phyloP scores from a whole-genome alignment of 345 rosid genomes.

The Mallotus nudiflorus region DNA sequence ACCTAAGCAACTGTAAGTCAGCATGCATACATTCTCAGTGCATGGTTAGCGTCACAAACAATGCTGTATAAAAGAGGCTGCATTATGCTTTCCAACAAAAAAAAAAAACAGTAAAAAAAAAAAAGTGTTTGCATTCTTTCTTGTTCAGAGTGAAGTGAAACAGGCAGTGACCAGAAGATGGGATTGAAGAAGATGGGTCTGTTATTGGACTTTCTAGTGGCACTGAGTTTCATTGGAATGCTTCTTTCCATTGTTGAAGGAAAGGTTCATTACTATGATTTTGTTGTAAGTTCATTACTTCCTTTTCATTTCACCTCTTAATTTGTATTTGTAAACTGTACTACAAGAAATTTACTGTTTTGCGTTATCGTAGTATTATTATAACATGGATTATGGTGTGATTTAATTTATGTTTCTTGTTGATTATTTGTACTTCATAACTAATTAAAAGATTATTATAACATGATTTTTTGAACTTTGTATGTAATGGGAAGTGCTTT shows the following conservation, averaged over 20 bases:
- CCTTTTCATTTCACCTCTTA: background rate
- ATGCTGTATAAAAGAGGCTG: background rate
- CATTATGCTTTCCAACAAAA: background rate
- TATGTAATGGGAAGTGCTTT: too few relatives aligned
- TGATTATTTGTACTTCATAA: too few relatives aligned
- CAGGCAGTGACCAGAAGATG: background rate
- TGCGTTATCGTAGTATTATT: too few relatives aligned
- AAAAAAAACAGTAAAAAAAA: too few relatives aligned
- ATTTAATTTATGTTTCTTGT: too few relatives aligned
- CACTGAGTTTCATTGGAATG: background rate
- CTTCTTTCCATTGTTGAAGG: background rate
- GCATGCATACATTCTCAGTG: too few relatives aligned
- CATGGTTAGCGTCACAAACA: too few relatives aligned
- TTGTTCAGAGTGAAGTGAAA: background rate
- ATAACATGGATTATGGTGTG: too few relatives aligned
- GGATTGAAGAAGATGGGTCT: background rate
- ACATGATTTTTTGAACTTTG: too few relatives aligned
- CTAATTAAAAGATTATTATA: too few relatives aligned
- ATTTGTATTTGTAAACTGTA: too few relatives aligned
- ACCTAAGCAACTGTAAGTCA: background rate
- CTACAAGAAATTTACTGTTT: too few relatives aligned
- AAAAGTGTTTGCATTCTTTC: background rate
- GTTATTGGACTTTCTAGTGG: background rate
- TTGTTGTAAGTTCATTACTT: background rate
- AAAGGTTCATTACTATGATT: background rate